phyloP scores from a whole-genome alignment of 306 rosid genomes.

The Rosa rugosa region DNA sequence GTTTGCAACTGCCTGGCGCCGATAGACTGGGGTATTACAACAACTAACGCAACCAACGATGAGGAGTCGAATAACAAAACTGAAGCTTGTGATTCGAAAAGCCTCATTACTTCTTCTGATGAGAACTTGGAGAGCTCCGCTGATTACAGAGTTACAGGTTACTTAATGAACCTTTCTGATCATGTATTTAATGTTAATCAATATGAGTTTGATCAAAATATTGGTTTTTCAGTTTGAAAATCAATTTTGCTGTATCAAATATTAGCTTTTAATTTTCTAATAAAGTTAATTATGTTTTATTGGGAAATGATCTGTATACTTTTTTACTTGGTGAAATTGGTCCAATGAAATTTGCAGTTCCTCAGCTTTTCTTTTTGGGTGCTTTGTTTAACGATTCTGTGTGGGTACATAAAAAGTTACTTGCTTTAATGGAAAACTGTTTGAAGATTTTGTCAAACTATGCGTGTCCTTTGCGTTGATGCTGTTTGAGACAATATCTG shows the following conservation, averaged over 20 bases:
- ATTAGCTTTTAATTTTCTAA: background rate
- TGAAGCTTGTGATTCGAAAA: conserved; percentile 17
- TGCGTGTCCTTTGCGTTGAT: background rate
- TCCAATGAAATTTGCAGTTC: background rate
- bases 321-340: background rate
- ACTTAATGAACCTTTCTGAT: background rate
- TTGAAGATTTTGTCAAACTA: background rate
- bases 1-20: conserved; percentile 85
- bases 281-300: background rate
- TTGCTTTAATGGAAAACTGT: background rate
- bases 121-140: conserved; percentile 33
- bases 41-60: background rate
- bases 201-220: background rate
- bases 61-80: conserved; percentile 15
- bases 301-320: background rate
- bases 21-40: conserved; percentile 16
- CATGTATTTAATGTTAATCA: background rate
- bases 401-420: background rate
- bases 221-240: background rate
- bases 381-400: background rate
- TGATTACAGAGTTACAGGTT: conserved; percentile 79
- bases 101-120: background rate
- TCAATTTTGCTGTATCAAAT: background rate
- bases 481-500: background rate
- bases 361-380: background rate